Conservation (phyloP, 495 filamentous ascomycete genomes). For the Aspergillus indologenus region DNA sequence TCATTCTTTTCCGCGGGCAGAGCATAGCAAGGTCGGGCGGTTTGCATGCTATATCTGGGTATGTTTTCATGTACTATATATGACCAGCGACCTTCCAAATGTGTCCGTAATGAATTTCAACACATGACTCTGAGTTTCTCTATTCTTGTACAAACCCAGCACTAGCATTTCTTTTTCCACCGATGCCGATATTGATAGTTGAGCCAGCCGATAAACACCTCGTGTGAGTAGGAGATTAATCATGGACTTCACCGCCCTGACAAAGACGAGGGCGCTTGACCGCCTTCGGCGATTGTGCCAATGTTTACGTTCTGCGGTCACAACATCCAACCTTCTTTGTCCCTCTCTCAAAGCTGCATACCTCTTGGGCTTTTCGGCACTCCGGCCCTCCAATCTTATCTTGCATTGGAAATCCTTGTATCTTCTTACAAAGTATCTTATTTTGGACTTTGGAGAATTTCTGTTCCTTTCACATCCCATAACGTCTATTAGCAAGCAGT, state of each 20-base stretch:
- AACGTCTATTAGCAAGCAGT: background rate
- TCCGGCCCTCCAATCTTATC: background rate
- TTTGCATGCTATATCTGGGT: constrained; percentile 22
- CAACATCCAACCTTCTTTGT: constrained; percentile 2
- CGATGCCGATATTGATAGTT: no score
- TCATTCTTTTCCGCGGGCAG: constrained; percentile 26
- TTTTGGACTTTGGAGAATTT: background rate
- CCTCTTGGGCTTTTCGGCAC: background rate
- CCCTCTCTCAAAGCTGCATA: background rate
- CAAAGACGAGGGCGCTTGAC: constrained; percentile 16
- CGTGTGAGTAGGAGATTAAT: no score
- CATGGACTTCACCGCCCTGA: background rate
- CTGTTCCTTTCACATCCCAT: background rate
- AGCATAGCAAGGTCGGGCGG: constrained; percentile 34
- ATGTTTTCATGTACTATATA: constrained; percentile 32
- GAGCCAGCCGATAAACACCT: no score
- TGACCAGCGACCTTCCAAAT: constrained; percentile 26
- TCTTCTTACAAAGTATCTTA: background rate
- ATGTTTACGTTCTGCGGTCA: constrained; percentile 34
- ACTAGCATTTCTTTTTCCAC: no score
- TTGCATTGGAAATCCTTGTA: background rate
- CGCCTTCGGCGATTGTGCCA: constrained; percentile 19
- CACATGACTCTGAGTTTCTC: background rate
- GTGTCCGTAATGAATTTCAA: constrained; percentile 22
- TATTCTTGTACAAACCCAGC: no score